Evolutionary conservation across 345 rosid species (phyloP).

Genomic region (Kandelia obovata): DNA sequence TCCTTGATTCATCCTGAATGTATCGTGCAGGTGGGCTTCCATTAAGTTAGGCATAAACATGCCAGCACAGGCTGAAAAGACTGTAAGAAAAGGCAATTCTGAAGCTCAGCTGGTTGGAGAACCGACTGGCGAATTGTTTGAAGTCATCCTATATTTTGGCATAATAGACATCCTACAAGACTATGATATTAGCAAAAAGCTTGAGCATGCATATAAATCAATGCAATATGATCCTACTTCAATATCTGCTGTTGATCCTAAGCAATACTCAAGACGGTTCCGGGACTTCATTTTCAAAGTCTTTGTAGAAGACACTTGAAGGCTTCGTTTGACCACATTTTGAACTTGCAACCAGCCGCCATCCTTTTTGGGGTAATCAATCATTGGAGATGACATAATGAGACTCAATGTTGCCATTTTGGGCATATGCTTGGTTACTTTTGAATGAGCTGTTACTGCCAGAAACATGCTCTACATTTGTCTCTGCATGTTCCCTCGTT

Average conservation of each 20-base stretch:
- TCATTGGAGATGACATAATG: constrained; percentile 10
- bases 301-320: constrained; percentile 65
- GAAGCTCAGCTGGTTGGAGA: constrained; percentile 89
- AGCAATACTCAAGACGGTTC: constrained; percentile 86
- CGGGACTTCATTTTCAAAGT: constrained; percentile 79
- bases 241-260: constrained; percentile 99
- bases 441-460: constrained; percentile 10
- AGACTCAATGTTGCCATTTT: background rate
- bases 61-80: constrained; percentile 76
- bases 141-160: constrained; percentile 76
- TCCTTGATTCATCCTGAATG: constrained; percentile 12
- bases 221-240: constrained; percentile 96
- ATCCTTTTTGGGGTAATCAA: constrained; percentile 23
- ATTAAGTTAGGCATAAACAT: constrained; percentile 68
- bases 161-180: constrained; percentile 95
- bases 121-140: constrained; percentile 73
- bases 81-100: constrained; percentile 54
- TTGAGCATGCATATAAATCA: constrained; percentile 97
- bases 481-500: constrained; percentile 3
- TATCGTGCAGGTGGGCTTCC: constrained; percentile 58
- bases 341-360: constrained; percentile 19
- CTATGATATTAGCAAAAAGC: constrained; percentile 98
- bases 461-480: background rate
- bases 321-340: constrained; percentile 16
- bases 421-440: background rate